Evolutionary conservation across 1,139 yeast species (phyloP), one percentile per base, ranked within the genome.

Genomic region (Pneumocystis canis): DNA sequence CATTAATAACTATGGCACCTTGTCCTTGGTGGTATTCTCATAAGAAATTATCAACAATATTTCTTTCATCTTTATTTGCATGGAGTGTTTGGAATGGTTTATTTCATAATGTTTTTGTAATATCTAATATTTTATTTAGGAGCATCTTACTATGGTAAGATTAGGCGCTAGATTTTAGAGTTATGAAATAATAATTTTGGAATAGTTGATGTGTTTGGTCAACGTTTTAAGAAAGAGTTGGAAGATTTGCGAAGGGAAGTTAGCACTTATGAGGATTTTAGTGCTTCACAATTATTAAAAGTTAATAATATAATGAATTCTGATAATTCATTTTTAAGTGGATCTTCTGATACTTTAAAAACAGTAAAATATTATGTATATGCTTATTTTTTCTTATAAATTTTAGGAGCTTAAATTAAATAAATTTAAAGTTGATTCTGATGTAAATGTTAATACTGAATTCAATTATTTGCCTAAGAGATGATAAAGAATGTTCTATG

Each of bases 1-100:
- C 92, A 72, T 74, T 92, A 59, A 74, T 82, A n/a, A 87, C 97
- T 16, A 92, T 92, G 97, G 75, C 84, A 59, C 80, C 89, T 9
- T 89, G 96, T 70, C 96, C 97, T 0, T 72, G 92, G 32, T 88
- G 96, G 87, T 88, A 87, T 73, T 78, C 80, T 59, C 80, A 83
- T 72, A 84, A 84, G 69, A 76, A 77, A 63, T 80, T 87, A 1
- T 88, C 95, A 58, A 83, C 85, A 0, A 69, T 79, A 0, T 90
- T 89, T 72, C 80, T 92, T 66, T 74, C 83, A 2, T 78, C 80
- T 63, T 88, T 92, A 33, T 89, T 89, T 69, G 74, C 84, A 47
- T 81, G 84, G 75, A 95, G 97, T 1, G 79, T 89, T 61, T 88
- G 86, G 73, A 90, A 92, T 69, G 98, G 98, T 40, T 97, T 97